Conservation (phyloP, 495 filamentous ascomycete species). For the Hyaloscypha bicolor region DNA sequence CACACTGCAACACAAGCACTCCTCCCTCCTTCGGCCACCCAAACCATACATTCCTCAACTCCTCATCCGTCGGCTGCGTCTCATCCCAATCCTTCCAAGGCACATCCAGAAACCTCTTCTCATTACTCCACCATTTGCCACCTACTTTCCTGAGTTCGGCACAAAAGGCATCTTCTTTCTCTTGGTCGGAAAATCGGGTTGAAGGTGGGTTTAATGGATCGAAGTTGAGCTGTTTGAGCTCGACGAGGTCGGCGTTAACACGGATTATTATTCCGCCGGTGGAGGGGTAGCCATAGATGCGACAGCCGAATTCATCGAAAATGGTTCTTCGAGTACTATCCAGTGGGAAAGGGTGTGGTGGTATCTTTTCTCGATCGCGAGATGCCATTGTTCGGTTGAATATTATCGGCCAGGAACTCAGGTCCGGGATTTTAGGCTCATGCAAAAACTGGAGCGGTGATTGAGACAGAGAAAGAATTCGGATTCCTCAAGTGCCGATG, state of each 20-base stretch:
- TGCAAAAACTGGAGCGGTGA: conserved; percentile 1
- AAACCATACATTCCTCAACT: conserved; percentile 8
- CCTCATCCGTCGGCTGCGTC: conserved; percentile 1
- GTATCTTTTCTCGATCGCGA: background rate
- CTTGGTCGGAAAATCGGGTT: conserved; percentile 3
- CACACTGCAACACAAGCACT: conserved; percentile 6
- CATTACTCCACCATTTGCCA: conserved; percentile 9
- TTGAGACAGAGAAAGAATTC: background rate
- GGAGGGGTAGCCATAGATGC: conserved; percentile 7
- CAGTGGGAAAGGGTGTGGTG: background rate
- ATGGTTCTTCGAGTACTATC: background rate
- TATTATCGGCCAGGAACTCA: background rate
- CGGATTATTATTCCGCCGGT: conserved; percentile 7
- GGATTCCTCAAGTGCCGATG: conserved; percentile 5
- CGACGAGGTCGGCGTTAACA: conserved; percentile 6
- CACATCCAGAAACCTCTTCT: conserved; percentile 1
- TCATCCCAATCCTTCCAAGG: background rate
- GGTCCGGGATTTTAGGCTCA: background rate
- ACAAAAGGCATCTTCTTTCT: conserved; percentile 11
- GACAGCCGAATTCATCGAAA: conserved; percentile 4
- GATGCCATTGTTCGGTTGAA: conserved; percentile 1
- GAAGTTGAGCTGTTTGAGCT: conserved; percentile 6
- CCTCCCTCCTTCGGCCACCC: conserved; percentile 9
- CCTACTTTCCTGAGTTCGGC: conserved; percentile 5
- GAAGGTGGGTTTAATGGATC: conserved; percentile 7